Base-by-base conservation (phyloP, 352 stramenopile species). In the Globisporangium acanthophoron region DNA sequence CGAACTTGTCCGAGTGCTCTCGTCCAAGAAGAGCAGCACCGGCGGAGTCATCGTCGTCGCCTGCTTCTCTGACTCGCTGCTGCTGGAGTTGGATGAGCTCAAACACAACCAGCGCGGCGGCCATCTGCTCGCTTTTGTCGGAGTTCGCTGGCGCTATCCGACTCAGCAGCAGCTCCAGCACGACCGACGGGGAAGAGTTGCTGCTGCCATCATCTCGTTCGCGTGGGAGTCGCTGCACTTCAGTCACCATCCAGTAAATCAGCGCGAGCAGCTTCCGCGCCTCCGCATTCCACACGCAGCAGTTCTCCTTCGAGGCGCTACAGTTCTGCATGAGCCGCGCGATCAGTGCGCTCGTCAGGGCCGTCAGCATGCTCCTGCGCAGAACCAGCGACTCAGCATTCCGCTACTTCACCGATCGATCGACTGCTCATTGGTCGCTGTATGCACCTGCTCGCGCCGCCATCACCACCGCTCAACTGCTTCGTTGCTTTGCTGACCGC, bases 21-120 rank as follows among this genome's bases (percentile, higher is more conserved):
- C 13, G 37, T 8, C 61, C 20, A 0, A 71, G 44, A 2, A 57
- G 33, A 24, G 9, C 31, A n/a, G 48, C 52, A 21, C 31, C 29
- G 4, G 8, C n/a, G 5, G 31, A 21, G 41, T n/a, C n/a, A n/a
- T 18, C 37, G n/a, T 45, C 16, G 37, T 45, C n/a, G 37, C 20
- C 41, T 63, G 35, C 41, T 40, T 13, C 9, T 21, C 50, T 15
- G 0, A 58, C 5, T 3, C 18, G 4, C 55, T 52, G 33, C 24
- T 53, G 70, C 47, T 64, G 59, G n/a, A 59, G 62, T 52, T 85
- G 77, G 6, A 85, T 45, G 8, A 92, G 52, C 57, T 90, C 81
- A 53, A 88, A 87, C 18, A 87, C 43, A 20, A 76, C 70, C 18
- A 90, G 71, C 56, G 72, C 78, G 21, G 67, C 69, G n/a, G 73